A percentile compares a stretch with the other conserved stretches of the same genome.
Evolutionary conservation across 2,329 filamentous ascomycete genomes (phyloP).

Genomic region (Xylariaceae sp.): DNA sequence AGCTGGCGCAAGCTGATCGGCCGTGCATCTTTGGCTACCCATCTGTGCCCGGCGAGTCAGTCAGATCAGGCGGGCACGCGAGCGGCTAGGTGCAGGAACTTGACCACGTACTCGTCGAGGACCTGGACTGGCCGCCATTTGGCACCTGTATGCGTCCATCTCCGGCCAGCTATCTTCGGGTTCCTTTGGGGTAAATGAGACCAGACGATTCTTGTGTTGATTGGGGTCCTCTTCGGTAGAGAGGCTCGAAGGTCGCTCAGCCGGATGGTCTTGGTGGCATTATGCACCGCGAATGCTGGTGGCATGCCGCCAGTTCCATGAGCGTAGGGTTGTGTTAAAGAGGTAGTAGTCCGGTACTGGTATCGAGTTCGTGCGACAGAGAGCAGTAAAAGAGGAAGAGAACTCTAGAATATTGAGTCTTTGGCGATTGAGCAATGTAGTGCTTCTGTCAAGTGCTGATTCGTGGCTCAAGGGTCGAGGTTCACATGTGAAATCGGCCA

Average conservation of each 20-base stretch:
- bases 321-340: conserved; percentile 17
- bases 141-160: conserved; percentile 31
- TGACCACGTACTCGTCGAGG: conserved; percentile 57
- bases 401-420: too few relatives aligned
- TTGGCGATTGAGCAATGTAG: too few relatives aligned
- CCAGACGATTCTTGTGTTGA: background rate
- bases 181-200: conserved; percentile 12
- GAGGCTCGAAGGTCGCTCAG: conserved; percentile 19
- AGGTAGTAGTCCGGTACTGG: too few relatives aligned
- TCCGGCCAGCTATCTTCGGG: conserved; percentile 13
- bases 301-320: conserved; percentile 42
- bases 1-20: conserved; percentile 96
- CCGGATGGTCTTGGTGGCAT: conserved; percentile 38
- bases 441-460: too few relatives aligned
- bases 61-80: background rate
- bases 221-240: background rate
- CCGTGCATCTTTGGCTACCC: conserved; percentile 86
- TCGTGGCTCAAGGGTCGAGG: background rate
- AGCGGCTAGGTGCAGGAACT: conserved; percentile 9
- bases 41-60: conserved; percentile 54
- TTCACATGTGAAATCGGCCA: conserved; percentile 13
- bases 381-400: background rate
- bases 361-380: too few relatives aligned
- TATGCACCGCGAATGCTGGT: conserved; percentile 44
- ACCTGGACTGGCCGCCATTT: conserved; percentile 64